Percentiles rank a stretch among this genome's conserved stretches.
Evolutionary conservation across 2,329 filamentous ascomycete genomes (phyloP).

Genomic region (Bipolaris victoriae): DNA sequence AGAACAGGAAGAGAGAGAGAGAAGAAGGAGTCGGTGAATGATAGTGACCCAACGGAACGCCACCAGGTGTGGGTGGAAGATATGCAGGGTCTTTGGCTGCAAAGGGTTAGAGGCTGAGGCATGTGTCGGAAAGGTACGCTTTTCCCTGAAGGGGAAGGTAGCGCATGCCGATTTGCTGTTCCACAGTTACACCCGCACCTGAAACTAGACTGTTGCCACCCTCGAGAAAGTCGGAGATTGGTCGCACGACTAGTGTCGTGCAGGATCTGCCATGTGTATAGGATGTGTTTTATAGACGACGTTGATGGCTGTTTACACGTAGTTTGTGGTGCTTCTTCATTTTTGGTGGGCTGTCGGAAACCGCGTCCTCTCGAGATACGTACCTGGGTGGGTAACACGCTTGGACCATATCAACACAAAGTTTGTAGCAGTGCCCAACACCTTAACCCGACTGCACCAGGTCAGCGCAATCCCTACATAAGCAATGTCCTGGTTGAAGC

Average conservation of each 20-base stretch:
- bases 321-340: not conserved
- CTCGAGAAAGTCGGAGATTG: slow-evolving; percentile 5
- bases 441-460: not conserved
- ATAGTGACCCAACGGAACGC: slow-evolving; percentile 15
- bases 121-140: slow-evolving; percentile 8
- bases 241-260: not conserved
- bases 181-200: not conserved
- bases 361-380: too few species aligned
- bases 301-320: not conserved
- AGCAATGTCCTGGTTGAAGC: slow-evolving; percentile 40
- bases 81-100: slow-evolving; percentile 24
- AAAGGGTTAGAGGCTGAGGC: slow-evolving; percentile 13
- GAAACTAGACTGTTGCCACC: slow-evolving; percentile 10
- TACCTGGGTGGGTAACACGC: slow-evolving; percentile 7
- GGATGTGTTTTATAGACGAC: not conserved
- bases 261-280: not conserved
- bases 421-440: slow-evolving; percentile 3
- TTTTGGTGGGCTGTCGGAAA: not conserved
- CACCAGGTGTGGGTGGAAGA: slow-evolving; percentile 6
- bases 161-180: slow-evolving; percentile 6
- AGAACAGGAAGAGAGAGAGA: not conserved
- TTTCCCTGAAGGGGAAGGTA: slow-evolving; percentile 8
- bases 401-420: slow-evolving; percentile 16
- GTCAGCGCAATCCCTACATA: not conserved
- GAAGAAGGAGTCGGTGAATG: slow-evolving; percentile 11